Percentiles rank a stretch among this genome's conserved stretches.
Evolutionary conservation across 129 eudicot genomes (phyloP).

Genomic region (sunflower (Helianthus annuus)): DNA sequence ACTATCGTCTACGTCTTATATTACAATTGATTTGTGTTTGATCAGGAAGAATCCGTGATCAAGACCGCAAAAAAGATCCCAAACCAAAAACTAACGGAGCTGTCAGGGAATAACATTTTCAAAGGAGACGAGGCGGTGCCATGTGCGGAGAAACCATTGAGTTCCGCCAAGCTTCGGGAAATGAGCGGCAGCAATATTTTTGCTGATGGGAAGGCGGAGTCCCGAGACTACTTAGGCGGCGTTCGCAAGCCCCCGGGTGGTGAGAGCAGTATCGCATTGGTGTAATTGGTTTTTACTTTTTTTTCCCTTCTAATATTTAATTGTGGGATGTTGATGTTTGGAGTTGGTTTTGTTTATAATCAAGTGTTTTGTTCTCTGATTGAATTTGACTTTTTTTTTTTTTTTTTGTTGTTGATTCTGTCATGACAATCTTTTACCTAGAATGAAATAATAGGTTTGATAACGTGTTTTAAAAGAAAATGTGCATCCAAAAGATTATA

Average conservation of each 20-base stretch:
- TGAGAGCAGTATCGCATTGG: slow-evolving; percentile 94
- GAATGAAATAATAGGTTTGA: not conserved
- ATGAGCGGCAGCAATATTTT: slow-evolving; percentile 90
- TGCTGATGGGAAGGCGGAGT: slow-evolving; percentile 86
- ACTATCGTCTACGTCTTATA: not conserved
- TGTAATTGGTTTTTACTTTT: slow-evolving; percentile 35
- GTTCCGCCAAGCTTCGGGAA: slow-evolving; percentile 85
- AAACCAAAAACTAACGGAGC: slow-evolving; percentile 73
- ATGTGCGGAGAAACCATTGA: slow-evolving; percentile 79
- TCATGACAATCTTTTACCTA: not conserved
- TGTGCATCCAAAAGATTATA: too few species aligned
- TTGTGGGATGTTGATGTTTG: slow-evolving; percentile 24
- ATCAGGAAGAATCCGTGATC: slow-evolving; percentile 51
- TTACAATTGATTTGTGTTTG: slow-evolving; percentile 5
- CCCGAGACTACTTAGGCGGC: slow-evolving; percentile 88
- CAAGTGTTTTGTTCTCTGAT: slow-evolving; percentile 14
- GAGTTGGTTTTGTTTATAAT: slow-evolving; percentile 27
- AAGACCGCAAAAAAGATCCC: slow-evolving; percentile 96
- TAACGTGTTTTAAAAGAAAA: not conserved
- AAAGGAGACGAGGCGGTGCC: slow-evolving; percentile 70
- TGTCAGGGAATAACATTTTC: slow-evolving; percentile 86
- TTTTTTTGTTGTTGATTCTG: not conserved
- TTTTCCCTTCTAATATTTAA: slow-evolving; percentile 15
- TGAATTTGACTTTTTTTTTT: not conserved
- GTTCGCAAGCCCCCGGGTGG: slow-evolving; percentile 99